Evolutionary conservation across 2,329 filamentous ascomycete species (phyloP).

Genomic region (Phyllosticta citribraziliensis): DNA sequence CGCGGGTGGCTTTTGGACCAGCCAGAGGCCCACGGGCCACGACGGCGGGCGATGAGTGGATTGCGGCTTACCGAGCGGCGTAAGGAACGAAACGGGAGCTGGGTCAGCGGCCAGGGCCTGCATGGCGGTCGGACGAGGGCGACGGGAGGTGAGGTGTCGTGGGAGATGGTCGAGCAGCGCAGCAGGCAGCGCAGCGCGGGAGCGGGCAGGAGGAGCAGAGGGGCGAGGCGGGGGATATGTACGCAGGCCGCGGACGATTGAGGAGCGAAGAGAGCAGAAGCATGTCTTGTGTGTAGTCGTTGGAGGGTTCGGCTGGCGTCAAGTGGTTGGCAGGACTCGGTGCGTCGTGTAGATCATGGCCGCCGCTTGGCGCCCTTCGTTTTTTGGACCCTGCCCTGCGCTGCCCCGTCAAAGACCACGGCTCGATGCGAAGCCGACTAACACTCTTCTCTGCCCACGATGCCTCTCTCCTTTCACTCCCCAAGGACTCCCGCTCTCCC

Average conservation of each 20-base stretch:
- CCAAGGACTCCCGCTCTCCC: constrained; percentile 34
- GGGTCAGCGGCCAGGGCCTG: constrained; percentile 24
- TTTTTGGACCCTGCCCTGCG: constrained; percentile 10
- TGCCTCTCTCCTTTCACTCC: constrained; percentile 28
- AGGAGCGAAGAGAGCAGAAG: constrained; percentile 12
- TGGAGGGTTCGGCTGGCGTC: too few species aligned
- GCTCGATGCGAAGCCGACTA: constrained; percentile 11
- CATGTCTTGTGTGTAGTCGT: too few species aligned
- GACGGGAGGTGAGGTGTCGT: constrained; percentile 13
- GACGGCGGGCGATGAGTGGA: constrained; percentile 27
- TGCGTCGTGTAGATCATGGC: constrained; percentile 10
- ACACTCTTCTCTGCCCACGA: constrained; percentile 17
- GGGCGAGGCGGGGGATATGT: background rate
- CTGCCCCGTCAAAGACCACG: constrained; percentile 7
- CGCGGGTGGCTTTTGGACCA: constrained; percentile 17
- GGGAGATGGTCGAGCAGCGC: background rate
- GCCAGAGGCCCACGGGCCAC: constrained; percentile 28
- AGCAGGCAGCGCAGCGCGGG: too few species aligned
- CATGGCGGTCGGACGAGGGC: constrained; percentile 33
- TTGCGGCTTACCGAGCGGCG: constrained; percentile 31
- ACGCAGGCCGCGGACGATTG: constrained; percentile 11
- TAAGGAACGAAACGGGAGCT: constrained; percentile 17
- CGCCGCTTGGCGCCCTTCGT: constrained; percentile 10
- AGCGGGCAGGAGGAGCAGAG: background rate
- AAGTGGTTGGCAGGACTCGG: background rate